Base-by-base conservation (phyloP, 805 yeast species). In the Myxozyma vanderwaltii region DNA sequence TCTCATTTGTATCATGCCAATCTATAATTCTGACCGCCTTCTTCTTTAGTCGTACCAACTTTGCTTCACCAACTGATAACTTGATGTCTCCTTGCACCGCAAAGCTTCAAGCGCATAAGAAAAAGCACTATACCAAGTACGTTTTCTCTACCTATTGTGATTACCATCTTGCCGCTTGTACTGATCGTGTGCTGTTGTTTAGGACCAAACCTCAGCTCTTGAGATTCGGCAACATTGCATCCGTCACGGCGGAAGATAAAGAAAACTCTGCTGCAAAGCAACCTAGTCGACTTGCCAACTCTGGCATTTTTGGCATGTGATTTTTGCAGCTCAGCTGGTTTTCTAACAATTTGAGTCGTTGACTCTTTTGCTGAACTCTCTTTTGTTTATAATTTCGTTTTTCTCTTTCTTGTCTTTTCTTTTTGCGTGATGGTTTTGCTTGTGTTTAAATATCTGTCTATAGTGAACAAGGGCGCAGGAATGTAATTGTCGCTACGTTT, bases 31-130 rank as follows among this genome's bases (percentile, higher is more conserved):
- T 17, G 13, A n/a, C 39, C n/a, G 23, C 19, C 26, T 19, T 36
- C 21, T 13, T 19, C 23, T 29, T 29, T 46, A 64, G 67, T 3
- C 63, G 65, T 17, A 47, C 59, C 10, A 71, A 61, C 60, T 71
- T 74, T 60, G 73, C 82, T 6, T 82, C 86, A 13, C 86, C 86
- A 45, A 83, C 88, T 2, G 88, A 83, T 65, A 79, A 75, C 50
- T 63, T 82, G 63, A 70, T 83, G 70, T 82, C 86, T 2, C 86
- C 87, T 29, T 81, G 86, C 67, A 77, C 86, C 1, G 80, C 81
- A 63, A 83, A 81, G 69, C 70, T 83, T 60, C 80, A 70, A 60
- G 79, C 79, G 38, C 84, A 81, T 64, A 80, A 77, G 70, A 72
- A 69, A 67, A 70, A 76, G 67, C 79, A 75, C 62, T 67, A 71